Evolutionary conservation across 2,329 filamentous ascomycete species (phyloP).

Genomic region (Colletotrichum australisinense): DNA sequence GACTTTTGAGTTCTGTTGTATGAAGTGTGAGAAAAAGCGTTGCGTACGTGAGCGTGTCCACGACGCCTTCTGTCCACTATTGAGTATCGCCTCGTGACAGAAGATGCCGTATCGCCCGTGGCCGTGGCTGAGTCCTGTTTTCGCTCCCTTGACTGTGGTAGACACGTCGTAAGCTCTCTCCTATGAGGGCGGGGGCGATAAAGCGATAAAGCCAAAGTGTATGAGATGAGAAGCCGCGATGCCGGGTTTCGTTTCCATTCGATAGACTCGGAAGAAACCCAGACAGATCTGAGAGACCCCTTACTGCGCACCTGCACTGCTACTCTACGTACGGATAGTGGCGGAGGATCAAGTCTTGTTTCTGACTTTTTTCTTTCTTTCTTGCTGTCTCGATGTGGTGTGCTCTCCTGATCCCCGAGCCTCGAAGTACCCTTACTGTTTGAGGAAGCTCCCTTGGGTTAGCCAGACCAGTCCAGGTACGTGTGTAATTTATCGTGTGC

Average conservation of each 20-base stretch:
- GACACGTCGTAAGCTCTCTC: background rate
- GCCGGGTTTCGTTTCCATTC: background rate
- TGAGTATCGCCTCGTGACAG: background rate
- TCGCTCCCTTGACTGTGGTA: background rate
- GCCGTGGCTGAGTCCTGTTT: background rate
- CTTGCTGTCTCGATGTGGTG: background rate
- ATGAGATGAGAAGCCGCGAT: background rate
- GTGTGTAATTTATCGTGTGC: background rate
- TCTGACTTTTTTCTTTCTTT: background rate
- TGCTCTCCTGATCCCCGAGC: background rate
- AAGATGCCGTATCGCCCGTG: background rate
- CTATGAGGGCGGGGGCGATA: background rate
- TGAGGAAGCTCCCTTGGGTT: background rate
- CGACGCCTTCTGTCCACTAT: background rate
- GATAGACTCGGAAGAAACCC: background rate
- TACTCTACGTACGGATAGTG: background rate
- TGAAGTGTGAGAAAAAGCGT: background rate
- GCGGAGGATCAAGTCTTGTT: background rate
- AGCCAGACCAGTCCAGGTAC: background rate
- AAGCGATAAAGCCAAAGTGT: background rate
- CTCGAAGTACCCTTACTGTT: background rate
- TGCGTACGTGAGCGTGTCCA: background rate
- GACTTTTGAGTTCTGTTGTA: background rate
- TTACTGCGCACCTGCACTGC: background rate
- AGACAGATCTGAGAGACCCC: slow-evolving; percentile 7